Percentiles rank a stretch among this genome's conserved stretches.
Conservation (phyloP, 208 protist species). For the Crithidia thermophila region DNA sequence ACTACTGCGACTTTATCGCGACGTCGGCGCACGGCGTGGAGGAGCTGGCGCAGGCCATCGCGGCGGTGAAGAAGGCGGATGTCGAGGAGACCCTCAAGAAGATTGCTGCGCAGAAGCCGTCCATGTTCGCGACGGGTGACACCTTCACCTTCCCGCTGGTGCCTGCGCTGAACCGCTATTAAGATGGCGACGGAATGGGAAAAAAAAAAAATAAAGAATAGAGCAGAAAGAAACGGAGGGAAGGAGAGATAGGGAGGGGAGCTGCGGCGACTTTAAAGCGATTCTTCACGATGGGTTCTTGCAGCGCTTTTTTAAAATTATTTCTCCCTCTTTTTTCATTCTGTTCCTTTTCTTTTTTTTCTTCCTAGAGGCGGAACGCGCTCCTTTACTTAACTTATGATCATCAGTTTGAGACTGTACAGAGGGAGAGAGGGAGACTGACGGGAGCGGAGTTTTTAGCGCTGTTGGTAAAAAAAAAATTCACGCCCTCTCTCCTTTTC, state of each 20-base stretch:
- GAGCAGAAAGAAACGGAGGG: background rate
- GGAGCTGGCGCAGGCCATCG: conserved; percentile 59
- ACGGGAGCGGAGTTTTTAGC: too few species aligned
- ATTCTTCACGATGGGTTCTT: too few species aligned
- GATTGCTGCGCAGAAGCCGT: conserved; percentile 43
- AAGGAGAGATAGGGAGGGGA: background rate
- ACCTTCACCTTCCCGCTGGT: conserved; percentile 64
- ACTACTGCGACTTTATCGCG: conserved; percentile 88
- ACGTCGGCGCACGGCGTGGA: conserved; percentile 42
- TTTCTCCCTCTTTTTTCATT: too few species aligned
- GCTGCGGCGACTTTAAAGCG: too few species aligned
- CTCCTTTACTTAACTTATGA: too few species aligned
- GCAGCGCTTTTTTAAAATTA: too few species aligned
- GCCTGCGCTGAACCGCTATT: conserved; percentile 47
- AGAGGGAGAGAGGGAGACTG: too few species aligned
- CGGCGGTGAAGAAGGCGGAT: conserved; percentile 52
- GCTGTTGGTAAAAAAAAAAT: conserved; percentile 2
- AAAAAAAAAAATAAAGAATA: background rate
- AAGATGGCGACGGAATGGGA: background rate
- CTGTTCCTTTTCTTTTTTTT: too few species aligned
- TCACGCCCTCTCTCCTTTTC: too few species aligned
- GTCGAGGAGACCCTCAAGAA: conserved; percentile 55
- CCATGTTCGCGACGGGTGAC: conserved; percentile 63
- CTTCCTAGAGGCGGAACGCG: too few species aligned
- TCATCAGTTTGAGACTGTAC: too few species aligned